Evolutionary conservation across 495 filamentous ascomycete genomes (phyloP), one percentile per base, ranked within the genome.

Genomic region (Podospora pseudopauciseta): DNA sequence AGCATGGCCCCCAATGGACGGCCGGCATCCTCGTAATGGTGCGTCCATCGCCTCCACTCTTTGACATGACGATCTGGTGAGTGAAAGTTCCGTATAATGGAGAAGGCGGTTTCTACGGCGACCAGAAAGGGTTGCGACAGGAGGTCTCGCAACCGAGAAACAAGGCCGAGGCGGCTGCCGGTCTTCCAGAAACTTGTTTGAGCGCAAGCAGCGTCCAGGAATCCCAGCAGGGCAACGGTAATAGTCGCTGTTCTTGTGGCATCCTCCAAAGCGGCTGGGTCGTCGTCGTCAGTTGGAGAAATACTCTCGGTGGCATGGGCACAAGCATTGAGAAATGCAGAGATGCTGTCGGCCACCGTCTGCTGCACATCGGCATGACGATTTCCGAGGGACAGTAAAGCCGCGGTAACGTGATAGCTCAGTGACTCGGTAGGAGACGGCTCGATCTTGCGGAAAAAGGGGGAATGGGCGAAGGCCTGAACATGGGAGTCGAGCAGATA

Each of bases 1-100:
- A 97, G 81, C 91, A 97, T 94, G n/a, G 93, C 92, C 4, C 95
- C 93, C 34, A 98, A 78, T 2, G 95, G 94, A 18, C 91, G 87
- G 15, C 90, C 91, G 65, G 86, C 83, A 9, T 86, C 85, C 28
- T 93, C 88, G 77, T 99, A 98, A 59, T 91, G 89, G n/a, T 89
- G 88, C 19, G 89, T 80, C 78, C 89, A 93, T 68, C 86, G 86
- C 75, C 89, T 94, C 95, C 95, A 99, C 63, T 93, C 89, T 68
- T 82, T 86, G 19, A 83, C 74, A 62, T 80, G 70, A 30, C 80
- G 81, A 61, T 87, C 83, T 16, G 80, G 77, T 27, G 78, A 74
- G 55, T 91, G 81, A 0, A 81, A 80, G 70, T 84, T 85, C 11
- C 95, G 90, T 64, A 98, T 89, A 2, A 90, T 91, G 30, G 93